Evolutionary conservation across 2,329 filamentous ascomycete species (phyloP).

Genomic region (Fusarium palustre): DNA sequence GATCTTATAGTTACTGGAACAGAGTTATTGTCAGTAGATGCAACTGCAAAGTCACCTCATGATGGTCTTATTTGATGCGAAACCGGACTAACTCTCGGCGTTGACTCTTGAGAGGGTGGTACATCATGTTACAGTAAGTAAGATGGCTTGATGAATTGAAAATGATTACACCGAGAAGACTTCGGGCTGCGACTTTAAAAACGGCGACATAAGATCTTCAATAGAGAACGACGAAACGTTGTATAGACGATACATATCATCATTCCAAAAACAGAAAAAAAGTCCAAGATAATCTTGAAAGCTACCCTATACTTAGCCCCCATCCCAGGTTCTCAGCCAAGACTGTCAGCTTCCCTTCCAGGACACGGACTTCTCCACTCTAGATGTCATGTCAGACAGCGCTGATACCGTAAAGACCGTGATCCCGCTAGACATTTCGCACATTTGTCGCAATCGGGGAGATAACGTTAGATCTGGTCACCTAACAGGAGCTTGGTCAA

Average conservation of each 20-base stretch:
- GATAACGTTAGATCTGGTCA: background rate
- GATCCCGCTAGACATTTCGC: background rate
- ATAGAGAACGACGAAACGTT: too few species aligned
- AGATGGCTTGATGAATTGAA: too few species aligned
- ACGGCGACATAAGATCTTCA: too few species aligned
- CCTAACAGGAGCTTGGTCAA: background rate
- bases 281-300: background rate
- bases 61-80: background rate
- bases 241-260: background rate
- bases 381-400: too few species aligned
- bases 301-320: background rate
- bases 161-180: too few species aligned
- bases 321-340: background rate
- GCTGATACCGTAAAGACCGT: background rate
- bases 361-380: background rate
- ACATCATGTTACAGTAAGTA: too few species aligned
- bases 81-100: background rate
- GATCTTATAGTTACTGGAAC: fast-evolving
- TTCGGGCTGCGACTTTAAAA: too few species aligned
- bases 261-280: background rate
- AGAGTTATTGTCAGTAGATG: too few species aligned
- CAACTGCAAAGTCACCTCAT: background rate
- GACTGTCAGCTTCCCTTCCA: background rate
- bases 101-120: background rate
- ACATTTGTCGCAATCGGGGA: background rate